Percentiles rank a stretch among this genome's conserved stretches.
Evolutionary conservation across 176 grass and related monocot species (phyloP).

Genomic region (Avena eriantha): DNA sequence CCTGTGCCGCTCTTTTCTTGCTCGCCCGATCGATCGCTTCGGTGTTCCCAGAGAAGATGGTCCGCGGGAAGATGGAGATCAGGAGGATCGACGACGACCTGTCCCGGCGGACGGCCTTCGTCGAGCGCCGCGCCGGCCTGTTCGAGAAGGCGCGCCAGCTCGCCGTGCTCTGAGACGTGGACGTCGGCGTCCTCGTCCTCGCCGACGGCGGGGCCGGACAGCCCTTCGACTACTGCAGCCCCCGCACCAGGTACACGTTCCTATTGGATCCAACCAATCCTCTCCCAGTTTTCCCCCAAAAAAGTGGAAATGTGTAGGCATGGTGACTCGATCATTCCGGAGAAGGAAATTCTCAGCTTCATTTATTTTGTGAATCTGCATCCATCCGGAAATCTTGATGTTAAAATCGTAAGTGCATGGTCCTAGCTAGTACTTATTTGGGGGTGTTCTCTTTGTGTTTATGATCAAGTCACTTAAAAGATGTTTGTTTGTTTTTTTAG

Average conservation of each 20-base stretch:
- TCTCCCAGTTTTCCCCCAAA: background rate
- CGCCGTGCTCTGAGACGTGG: slow-evolving; percentile 56
- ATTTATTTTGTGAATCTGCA: no score
- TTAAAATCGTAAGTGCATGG: no score
- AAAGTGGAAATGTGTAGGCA: no score
- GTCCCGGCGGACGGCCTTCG: slow-evolving; percentile 50
- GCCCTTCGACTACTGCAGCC: slow-evolving; percentile 48
- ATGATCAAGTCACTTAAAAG: background rate
- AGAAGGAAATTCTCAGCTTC: background rate
- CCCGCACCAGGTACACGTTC: slow-evolving; percentile 33
- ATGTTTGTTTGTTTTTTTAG: no score
- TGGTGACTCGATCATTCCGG: background rate
- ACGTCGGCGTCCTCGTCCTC: slow-evolving; percentile 57
- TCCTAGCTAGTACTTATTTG: background rate
- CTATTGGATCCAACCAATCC: background rate
- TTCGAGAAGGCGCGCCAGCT: slow-evolving; percentile 63
- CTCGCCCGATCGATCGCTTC: background rate
- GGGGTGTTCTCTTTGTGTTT: background rate
- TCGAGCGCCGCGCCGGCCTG: slow-evolving; percentile 54
- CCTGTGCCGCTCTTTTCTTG: background rate
- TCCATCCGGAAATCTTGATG: no score
- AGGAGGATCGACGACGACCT: slow-evolving; percentile 57
- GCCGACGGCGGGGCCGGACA: slow-evolving; percentile 39
- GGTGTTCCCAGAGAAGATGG: background rate
- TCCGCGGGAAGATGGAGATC: background rate